A percentile compares a stretch with the other conserved stretches of the same genome.
Evolutionary conservation across 2,329 filamentous ascomycete genomes (phyloP).

Genomic region (Aureobasidium mangrovei): DNA sequence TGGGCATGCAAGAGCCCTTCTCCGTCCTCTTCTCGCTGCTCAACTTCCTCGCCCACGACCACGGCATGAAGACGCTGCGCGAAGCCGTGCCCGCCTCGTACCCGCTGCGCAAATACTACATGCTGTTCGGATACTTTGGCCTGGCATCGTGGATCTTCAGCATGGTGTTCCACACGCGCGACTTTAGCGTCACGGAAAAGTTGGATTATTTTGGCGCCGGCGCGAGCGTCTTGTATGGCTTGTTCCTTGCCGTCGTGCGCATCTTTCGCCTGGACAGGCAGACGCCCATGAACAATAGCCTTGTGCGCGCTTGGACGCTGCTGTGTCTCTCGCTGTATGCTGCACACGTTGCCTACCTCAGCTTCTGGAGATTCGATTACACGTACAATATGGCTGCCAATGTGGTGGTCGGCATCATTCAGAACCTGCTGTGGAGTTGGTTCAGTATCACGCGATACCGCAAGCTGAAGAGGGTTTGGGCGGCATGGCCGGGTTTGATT

Average conservation of each 20-base stretch:
- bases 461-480: slow-evolving; percentile 65
- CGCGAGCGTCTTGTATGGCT: slow-evolving; percentile 78
- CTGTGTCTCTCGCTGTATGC: slow-evolving; percentile 64
- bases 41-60: slow-evolving; percentile 78
- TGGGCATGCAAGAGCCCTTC: slow-evolving; percentile 92
- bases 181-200: slow-evolving; percentile 80
- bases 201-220: slow-evolving; percentile 94
- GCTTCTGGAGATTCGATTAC: slow-evolving; percentile 85
- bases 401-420: slow-evolving; percentile 67
- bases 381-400: slow-evolving; percentile 98
- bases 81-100: slow-evolving; percentile 63
- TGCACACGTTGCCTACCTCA: slow-evolving; percentile 73
- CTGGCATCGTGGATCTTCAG: slow-evolving; percentile 79
- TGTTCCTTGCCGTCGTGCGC: slow-evolving; percentile 76
- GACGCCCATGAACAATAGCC: slow-evolving; percentile 31
- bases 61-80: slow-evolving; percentile 64
- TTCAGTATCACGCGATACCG: slow-evolving; percentile 71
- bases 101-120: slow-evolving; percentile 70
- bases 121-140: slow-evolving; percentile 70
- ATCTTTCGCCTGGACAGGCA: slow-evolving; percentile 69
- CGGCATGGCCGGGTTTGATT: slow-evolving; percentile 80
- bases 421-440: slow-evolving; percentile 77
- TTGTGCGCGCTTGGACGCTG: slow-evolving; percentile 66
- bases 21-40: slow-evolving; percentile 87
- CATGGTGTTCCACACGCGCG: slow-evolving; percentile 85